Percentiles rank a stretch among this genome's conserved stretches.
phyloP scores from a whole-genome alignment of 2,329 filamentous ascomycete genomes.

The Xylaria multiplex region DNA sequence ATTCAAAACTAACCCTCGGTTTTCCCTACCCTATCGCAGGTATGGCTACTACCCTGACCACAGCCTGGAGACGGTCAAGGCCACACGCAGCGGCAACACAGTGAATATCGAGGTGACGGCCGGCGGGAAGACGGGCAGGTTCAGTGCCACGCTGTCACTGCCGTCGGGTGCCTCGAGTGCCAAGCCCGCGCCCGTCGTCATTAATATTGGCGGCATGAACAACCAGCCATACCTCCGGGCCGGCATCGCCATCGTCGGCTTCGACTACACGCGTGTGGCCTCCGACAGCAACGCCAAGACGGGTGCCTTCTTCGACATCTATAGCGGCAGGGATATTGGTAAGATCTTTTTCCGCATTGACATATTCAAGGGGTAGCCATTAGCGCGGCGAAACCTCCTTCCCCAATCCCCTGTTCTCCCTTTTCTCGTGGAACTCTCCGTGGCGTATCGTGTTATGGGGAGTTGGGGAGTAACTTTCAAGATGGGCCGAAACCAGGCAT shows the following conservation, averaged over 20 bases:
- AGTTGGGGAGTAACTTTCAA: not conserved
- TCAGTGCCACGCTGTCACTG: conserved; percentile 56
- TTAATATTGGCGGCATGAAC: conserved; percentile 61
- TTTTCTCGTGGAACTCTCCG: not conserved
- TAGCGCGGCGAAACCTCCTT: not conserved
- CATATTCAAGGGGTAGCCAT: not conserved
- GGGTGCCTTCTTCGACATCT: conserved; percentile 61
- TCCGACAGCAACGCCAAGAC: conserved; percentile 61
- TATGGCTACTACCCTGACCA: conserved; percentile 62
- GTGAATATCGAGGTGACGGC: conserved; percentile 56
- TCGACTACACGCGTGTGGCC: conserved; percentile 60
- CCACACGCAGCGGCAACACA: conserved; percentile 57
- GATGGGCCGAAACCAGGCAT: not conserved
- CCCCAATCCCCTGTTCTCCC: not conserved
- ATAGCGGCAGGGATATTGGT: conserved; percentile 61
- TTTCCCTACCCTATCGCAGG: conserved; percentile 18
- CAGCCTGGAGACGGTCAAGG: conserved; percentile 57
- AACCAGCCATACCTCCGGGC: conserved; percentile 58
- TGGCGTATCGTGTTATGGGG: not conserved
- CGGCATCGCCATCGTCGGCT: conserved; percentile 60
- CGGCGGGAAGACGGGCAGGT: conserved; percentile 56
- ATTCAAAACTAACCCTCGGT: not conserved
- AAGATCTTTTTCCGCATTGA: conserved; percentile 26
- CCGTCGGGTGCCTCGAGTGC: conserved; percentile 50
- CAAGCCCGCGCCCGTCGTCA: conserved; percentile 57